phyloP scores from a whole-genome alignment of 768 basidiomycete species.

The Mycena belliarum region DNA sequence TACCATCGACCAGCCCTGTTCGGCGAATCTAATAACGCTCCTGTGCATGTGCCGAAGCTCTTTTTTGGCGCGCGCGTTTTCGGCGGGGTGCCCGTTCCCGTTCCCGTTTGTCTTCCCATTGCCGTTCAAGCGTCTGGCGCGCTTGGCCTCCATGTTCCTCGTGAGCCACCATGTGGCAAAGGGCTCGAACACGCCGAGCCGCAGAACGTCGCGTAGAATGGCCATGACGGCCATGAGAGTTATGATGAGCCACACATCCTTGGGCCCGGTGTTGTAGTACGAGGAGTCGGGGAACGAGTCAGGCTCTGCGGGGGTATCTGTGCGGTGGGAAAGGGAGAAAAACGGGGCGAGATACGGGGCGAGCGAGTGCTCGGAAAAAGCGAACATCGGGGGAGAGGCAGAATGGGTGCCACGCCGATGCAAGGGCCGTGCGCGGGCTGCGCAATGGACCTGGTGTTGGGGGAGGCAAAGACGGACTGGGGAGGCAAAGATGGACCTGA shows the following conservation, averaged over 20 bases:
- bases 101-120: conserved; percentile 31
- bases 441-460: no score
- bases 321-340: conserved; percentile 73
- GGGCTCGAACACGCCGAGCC: conserved; percentile 76
- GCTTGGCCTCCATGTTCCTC: conserved; percentile 44
- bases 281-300: conserved; percentile 73
- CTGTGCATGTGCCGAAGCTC: conserved; percentile 66
- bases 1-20: conserved; percentile 89
- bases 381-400: conserved; percentile 37
- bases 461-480: no score
- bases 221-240: conserved; percentile 87
- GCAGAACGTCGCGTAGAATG: conserved; percentile 75
- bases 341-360: conserved; percentile 64
- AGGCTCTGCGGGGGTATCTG: conserved; percentile 49
- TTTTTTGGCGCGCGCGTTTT: conserved; percentile 32
- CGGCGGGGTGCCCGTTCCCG: conserved; percentile 23
- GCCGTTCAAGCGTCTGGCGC: conserved; percentile 28
- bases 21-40: conserved; percentile 85
- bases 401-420: conserved; percentile 9
- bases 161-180: conserved; percentile 78
- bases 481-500: no score
- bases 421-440: no score
- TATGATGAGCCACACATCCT: conserved; percentile 79
- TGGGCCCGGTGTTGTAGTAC: conserved; percentile 73
- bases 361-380: conserved; percentile 42